A percentile compares a stretch with the other conserved stretches of the same genome.
Conservation (phyloP, 345 rosid genomes). For the Populus simonii region DNA sequence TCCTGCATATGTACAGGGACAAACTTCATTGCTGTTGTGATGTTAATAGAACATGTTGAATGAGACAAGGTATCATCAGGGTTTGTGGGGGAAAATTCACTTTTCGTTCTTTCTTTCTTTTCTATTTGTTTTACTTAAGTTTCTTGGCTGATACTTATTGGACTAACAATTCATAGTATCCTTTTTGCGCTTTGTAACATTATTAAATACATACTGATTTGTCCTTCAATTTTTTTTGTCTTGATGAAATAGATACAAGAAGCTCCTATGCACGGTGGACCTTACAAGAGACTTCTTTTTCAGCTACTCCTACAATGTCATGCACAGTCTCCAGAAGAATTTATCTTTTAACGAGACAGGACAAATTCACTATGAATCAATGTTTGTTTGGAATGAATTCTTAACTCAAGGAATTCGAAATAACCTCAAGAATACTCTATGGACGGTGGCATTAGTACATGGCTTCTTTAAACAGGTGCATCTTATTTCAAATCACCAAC, state of each 20-base stretch:
- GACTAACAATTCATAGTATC: constrained; percentile 19
- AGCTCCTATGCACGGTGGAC: constrained; percentile 87
- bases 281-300: constrained; percentile 96
- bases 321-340: constrained; percentile 87
- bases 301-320: constrained; percentile 86
- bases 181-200: constrained; percentile 9
- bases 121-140: background rate
- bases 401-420: constrained; percentile 68
- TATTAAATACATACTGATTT: constrained; percentile 32
- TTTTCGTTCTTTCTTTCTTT: constrained; percentile 21
- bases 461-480: constrained; percentile 94
- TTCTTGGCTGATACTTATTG: constrained; percentile 18
- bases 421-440: constrained; percentile 58
- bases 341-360: constrained; percentile 43
- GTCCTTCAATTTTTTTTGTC: constrained; percentile 27
- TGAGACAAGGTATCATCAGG: constrained; percentile 67
- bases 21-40: constrained; percentile 60
- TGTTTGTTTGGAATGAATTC: constrained; percentile 96
- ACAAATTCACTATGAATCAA: constrained; percentile 56
- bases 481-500: background rate
- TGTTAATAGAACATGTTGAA: constrained; percentile 46
- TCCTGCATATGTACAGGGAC: constrained; percentile 61
- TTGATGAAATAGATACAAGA: constrained; percentile 79
- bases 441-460: constrained; percentile 93
- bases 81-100: constrained; percentile 39